Evolutionary conservation across 331 rosid species (phyloP), one percentile per base, ranked within the genome.

Genomic region (Pyrus hybrid): DNA sequence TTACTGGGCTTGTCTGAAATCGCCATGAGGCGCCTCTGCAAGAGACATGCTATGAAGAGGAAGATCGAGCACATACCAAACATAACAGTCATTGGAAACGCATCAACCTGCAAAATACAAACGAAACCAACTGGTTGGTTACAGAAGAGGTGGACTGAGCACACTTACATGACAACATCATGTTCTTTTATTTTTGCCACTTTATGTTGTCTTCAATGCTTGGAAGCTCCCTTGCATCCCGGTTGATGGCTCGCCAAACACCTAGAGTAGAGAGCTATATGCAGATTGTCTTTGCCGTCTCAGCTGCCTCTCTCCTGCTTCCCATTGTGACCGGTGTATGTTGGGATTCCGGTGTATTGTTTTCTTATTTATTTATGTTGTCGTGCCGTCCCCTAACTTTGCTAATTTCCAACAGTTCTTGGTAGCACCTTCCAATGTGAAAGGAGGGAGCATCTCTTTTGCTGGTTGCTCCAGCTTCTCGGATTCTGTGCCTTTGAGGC

Each of bases 161-260:
- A 69, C 2, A 12, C 43, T 23, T 7, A 11, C 23, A 35, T 20
- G 47, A 41, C 5, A 54, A 54, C 45, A n/a, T 12, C 25, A 21
- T n/a, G n/a, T n/a, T n/a, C n/a, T 78, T 93, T 88, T 79, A 87
- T 94, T 85, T 94, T 94, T 79, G 90, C 99, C 12, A 94, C 99
- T 32, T 94, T 94, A 94, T 94, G 99, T 77, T 94, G 76, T 84
- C 99, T 76, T 92, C 99, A n/a, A 94, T 91, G 99, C 76, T 94
- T 80, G 99, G 99, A 86, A 94, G 99, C 85, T 94, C 99, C 64
- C 89, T 86, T 74, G 95, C 93, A 80, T 91, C 94, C 71, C 88
- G 80, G 70, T 84, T 88, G 84, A 85, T 91, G 93, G 88, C 93
- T 54, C 96, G 79, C 43, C 37, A 89, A 68, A 67, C 92, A 7